Conservation (phyloP, 73 alveolate genomes). For the Paramecium pentaurelia region DNA sequence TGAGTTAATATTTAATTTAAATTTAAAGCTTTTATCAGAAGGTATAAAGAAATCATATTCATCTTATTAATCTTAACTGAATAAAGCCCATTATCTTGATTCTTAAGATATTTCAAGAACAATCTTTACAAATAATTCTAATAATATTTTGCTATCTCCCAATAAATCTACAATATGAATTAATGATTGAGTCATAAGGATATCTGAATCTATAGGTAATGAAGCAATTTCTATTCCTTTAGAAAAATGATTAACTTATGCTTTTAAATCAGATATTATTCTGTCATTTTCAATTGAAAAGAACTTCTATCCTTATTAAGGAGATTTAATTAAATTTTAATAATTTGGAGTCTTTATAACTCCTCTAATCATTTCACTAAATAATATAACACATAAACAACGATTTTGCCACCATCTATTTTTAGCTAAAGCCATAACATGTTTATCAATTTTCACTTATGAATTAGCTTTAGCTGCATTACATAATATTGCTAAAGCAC, state of each 20-base stretch:
- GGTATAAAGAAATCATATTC: slow-evolving; percentile 24
- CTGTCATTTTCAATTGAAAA: slow-evolving; percentile 59
- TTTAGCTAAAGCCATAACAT: background rate
- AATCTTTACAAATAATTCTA: slow-evolving; percentile 43
- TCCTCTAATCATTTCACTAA: slow-evolving; percentile 40
- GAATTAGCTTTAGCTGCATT: slow-evolving; percentile 51
- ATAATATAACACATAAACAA: slow-evolving; percentile 44
- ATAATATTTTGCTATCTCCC: slow-evolving; percentile 49
- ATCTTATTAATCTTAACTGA: background rate
- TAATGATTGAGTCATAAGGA: background rate
- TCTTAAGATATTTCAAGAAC: slow-evolving; percentile 6
- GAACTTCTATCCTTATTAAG: slow-evolving; percentile 42
- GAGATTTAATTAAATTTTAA: slow-evolving; percentile 23
- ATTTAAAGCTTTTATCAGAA: slow-evolving; percentile 43
- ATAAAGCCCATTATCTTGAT: slow-evolving; percentile 45
- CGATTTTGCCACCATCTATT: slow-evolving; percentile 58
- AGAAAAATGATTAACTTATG: slow-evolving; percentile 37
- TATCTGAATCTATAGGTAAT: slow-evolving; percentile 26
- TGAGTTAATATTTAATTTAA: background rate
- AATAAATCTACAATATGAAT: slow-evolving; percentile 49
- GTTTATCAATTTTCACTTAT: background rate
- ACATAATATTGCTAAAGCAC: slow-evolving; percentile 47
- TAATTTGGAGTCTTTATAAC: background rate
- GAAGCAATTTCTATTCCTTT: slow-evolving; percentile 53
- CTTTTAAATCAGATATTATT: slow-evolving; percentile 47